Base-by-base conservation (phyloP, 306 rosid species). In the Cucurbita pepo region DNA sequence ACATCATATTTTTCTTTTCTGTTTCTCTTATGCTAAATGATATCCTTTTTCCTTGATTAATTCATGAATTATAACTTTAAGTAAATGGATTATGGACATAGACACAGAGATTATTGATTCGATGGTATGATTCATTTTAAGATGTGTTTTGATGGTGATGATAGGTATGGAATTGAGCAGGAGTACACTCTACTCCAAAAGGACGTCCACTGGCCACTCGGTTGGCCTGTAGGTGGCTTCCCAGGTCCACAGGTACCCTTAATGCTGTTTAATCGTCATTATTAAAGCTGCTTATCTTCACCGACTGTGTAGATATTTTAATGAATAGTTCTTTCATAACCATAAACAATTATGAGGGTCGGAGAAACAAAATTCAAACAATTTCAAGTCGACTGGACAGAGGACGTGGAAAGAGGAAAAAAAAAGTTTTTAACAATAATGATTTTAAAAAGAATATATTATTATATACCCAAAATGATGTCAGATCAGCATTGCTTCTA, bases 111-210 rank as follows among this genome's bases (percentile, higher is more conserved):
- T 41, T 4, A 63, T 10, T 63, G 70, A 34, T 41, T 63, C 51
- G 1, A 6, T 44, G 44, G 37, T 65, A 21, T 19, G 4, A 65
- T 44, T 44, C n/a, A 19, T 21, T 18, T 65, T 65, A 30, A 21
- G 43, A 47, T 51, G 43, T 48, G 30, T 47, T 47, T 69, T 48
- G 41, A 8, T 69, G 19, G 56, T 55, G 63, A 3, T 5, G 38
- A 55, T 34, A 85, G 89, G 89, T 85, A 70, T 67, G 89, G 89
- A 5, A 85, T 85, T 70, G 89, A 85, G 71, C 89, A 85, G 36
- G 89, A 85, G 62, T 85, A 85, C 69, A 85, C 89, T 59, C 86
- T 85, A 53, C 85, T 85, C 40, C 87, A 81, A n/a, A 82, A 85
- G 78, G 83, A 79, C 48, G 19, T 45, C 1, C 50, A 43, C 4